Base-by-base conservation (phyloP, 78 protist genomes). In the Dictyostelium purpureum region DNA sequence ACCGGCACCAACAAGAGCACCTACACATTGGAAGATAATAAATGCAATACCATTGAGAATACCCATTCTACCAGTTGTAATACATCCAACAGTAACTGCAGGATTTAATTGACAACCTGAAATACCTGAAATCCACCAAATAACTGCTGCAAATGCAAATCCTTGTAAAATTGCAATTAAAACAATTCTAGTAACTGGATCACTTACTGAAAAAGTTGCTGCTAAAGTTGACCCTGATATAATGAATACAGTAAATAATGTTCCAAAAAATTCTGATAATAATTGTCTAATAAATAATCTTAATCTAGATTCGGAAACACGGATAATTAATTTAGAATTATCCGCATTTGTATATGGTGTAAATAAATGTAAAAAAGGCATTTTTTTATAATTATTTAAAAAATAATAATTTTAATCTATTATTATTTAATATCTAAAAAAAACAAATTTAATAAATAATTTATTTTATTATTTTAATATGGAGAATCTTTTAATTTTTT, bases 61-160 rank as follows among this genome's bases (percentile, higher is more conserved):
- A 52, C 94, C 89, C 90, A 90, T 79, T 57, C 89, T 63, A 24
- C 87, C 56, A 9, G 94, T 90, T 19, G 61, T 28, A 35, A 90
- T 59, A 35, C 56, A 33, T n/a, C 89, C 59, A n/a, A 73, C 43
- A 6, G 94, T 79, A 6, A 90, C 89, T 0, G 94, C 94, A 18
- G 94, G 94, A 40, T 90, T 90, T 6, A 90, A 59, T 57, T 85
- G 92, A 73, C 92, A 85, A 47, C 92, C 92, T 42, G 92, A 85
- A 2, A 85, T 51, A 85, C 92, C 92, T 28, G 81, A 71, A 12
- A 77, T 49, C 24, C 59, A 85, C 92, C 92, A 85, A 59, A 85
- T 43, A 47, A 73, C 45, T 0, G 92, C 66, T 4, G 92, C 80
- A 54, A 85, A 26, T n/a, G 82, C 19, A 1, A 85, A 33, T 19